Percentiles rank a stretch among this genome's conserved stretches.
phyloP scores from a whole-genome alignment of 352 stramenopile genomes.

The Pythium diclinum region DNA sequence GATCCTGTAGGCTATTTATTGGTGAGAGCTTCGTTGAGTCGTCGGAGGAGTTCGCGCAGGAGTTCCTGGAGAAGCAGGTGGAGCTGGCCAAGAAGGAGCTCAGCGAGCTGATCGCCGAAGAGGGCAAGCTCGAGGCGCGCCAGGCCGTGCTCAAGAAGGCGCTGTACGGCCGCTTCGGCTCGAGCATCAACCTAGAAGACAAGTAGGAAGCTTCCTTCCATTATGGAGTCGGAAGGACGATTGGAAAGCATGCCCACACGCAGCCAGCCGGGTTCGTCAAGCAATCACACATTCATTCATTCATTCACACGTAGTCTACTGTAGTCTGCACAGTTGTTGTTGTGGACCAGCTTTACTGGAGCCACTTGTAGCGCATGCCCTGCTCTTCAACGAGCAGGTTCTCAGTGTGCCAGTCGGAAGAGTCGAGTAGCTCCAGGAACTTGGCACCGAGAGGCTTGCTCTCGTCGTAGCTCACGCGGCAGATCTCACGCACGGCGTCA shows the following conservation, averaged over 20 bases:
- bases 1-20: slow-evolving; percentile 76
- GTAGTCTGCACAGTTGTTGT: not conserved
- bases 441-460: slow-evolving; percentile 28
- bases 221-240: not conserved
- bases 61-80: slow-evolving; percentile 91
- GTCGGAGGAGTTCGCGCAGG: slow-evolving; percentile 92
- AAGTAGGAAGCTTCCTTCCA: slow-evolving; percentile 41
- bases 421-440: slow-evolving; percentile 38
- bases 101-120: slow-evolving; percentile 81
- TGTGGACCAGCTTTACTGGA: slow-evolving; percentile 11
- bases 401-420: slow-evolving; percentile 54
- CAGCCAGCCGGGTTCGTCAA: not conserved
- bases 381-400: slow-evolving; percentile 65
- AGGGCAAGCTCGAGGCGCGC: slow-evolving; percentile 85
- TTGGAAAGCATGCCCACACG: not conserved
- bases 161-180: slow-evolving; percentile 95
- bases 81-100: slow-evolving; percentile 78
- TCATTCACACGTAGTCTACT: not conserved
- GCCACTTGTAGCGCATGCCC: slow-evolving; percentile 58
- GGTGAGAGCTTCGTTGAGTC: slow-evolving; percentile 95
- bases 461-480: slow-evolving; percentile 33
- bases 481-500: slow-evolving; percentile 22
- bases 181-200: slow-evolving; percentile 96
- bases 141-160: slow-evolving; percentile 94
- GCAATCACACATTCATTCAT: not conserved